Base-by-base conservation (phyloP, 257 asterid species). In the Solanum medicagineum region DNA sequence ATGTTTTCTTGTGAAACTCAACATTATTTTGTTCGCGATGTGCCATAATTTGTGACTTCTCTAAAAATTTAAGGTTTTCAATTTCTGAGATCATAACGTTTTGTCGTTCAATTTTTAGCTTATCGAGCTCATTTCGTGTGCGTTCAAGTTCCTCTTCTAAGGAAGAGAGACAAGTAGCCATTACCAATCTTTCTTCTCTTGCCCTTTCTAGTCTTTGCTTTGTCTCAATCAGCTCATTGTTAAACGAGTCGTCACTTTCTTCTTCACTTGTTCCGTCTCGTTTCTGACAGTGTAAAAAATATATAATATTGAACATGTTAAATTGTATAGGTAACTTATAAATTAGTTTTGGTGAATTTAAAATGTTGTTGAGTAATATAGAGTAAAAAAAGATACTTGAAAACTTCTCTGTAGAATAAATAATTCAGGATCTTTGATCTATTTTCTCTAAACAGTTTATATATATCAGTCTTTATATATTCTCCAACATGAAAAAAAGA, bases 161-260 rank as follows among this genome's bases (percentile, higher is more conserved):
- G 1, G 94, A 88, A 16, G 94, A 88, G 81, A 95, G 93, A 83
- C 85, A 91, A 45, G 66, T 89, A 1, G 94, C 94, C 98, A 94
- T 89, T 77, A 86, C 86, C 85, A 85, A 79, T 89, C 91, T 93
- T 88, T 94, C 96, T 70, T 92, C 91, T 15, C 85, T 86, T 5
- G 96, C 96, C 86, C 88, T 93, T 88, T 85, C 88, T 16, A 94
- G 98, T 86, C 91, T 90, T 84, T 92, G 94, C 87, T 89, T 95
- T 19, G 98, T 93, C 86, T 89, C 94, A 83, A 91, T 91, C 12
- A 95, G 88, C 94, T 94, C 97, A 0, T 94, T 97, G 0, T 73
- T 81, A 16, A 80, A 32, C 10, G 65, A 1, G 4, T 22, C 79
- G 0, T 16, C 82, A 0, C 68, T 69, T 0, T 19, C 88, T 19